phyloP scores from a whole-genome alignment of 2,329 filamentous ascomycete genomes.

The Neophaeococcomyces mojaviensis region DNA sequence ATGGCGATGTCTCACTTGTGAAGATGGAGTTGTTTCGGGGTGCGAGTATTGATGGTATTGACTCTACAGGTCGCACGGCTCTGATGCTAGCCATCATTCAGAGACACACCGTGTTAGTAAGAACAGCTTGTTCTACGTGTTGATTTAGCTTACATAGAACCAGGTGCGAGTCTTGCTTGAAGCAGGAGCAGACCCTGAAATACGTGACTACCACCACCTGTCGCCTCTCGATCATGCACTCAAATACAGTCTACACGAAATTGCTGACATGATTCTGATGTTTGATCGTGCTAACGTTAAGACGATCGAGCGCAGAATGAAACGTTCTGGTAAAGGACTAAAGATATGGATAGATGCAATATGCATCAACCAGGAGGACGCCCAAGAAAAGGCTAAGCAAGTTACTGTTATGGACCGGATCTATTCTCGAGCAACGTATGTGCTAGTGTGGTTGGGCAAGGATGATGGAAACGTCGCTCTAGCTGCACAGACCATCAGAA shows the following conservation, averaged over 20 bases:
- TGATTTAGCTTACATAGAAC: background rate
- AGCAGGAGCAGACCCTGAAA: background rate
- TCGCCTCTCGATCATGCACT: background rate
- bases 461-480: conserved; percentile 6
- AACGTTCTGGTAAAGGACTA: background rate
- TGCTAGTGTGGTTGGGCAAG: conserved; percentile 17
- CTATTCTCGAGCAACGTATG: conserved; percentile 13
- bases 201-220: background rate
- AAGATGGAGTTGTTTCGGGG: conserved; percentile 2
- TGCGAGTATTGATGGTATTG: background rate
- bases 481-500: conserved; percentile 8
- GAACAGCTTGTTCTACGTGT: background rate
- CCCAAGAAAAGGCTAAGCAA: conserved; percentile 16
- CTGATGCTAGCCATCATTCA: background rate
- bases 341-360: conserved; percentile 18
- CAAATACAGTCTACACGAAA: background rate
- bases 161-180: background rate
- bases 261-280: background rate
- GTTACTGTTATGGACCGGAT: conserved; percentile 18
- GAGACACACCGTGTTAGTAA: background rate
- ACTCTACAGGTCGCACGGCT: background rate
- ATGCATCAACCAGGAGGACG: conserved; percentile 20
- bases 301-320: background rate
- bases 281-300: background rate
- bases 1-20: background rate